Evolutionary conservation across 2,329 filamentous ascomycete species (phyloP).

Genomic region (Penicillium sp.): DNA sequence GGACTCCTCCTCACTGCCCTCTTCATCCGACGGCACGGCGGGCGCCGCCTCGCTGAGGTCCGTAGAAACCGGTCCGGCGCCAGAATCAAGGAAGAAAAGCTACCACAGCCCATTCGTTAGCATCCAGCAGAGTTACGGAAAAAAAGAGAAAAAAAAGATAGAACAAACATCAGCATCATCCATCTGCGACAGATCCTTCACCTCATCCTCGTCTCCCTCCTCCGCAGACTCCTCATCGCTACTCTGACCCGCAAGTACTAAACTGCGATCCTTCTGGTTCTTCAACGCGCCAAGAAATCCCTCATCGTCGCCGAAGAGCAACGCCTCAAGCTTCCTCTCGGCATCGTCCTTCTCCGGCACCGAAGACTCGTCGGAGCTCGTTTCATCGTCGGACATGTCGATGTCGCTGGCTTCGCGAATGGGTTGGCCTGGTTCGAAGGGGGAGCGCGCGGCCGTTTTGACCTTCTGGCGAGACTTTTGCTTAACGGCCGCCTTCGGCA

Average conservation of each 20-base stretch:
- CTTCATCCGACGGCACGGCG: constrained; percentile 31
- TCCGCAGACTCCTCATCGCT: constrained; percentile 19
- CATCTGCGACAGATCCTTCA: too few relatives aligned
- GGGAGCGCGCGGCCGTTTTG: constrained; percentile 9
- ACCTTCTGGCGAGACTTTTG: too few relatives aligned
- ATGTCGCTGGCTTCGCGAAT: too few relatives aligned
- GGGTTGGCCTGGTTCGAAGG: too few relatives aligned
- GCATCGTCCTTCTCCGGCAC: constrained; percentile 63
- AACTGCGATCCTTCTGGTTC: constrained; percentile 43
- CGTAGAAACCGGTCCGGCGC: too few relatives aligned
- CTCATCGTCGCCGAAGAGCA: constrained; percentile 77
- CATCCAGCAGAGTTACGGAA: too few relatives aligned
- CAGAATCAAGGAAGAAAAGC: constrained; percentile 75
- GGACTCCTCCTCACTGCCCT: constrained; percentile 25
- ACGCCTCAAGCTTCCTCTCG: constrained; percentile 74
- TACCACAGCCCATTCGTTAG: too few relatives aligned
- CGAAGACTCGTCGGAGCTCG: constrained; percentile 21
- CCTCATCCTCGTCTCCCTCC: constrained; percentile 38
- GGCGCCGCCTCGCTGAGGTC: too few relatives aligned
- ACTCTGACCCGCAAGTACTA: too few relatives aligned
- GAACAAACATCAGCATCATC: too few relatives aligned
- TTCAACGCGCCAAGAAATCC: constrained; percentile 70
- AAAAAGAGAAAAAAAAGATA: too few relatives aligned
- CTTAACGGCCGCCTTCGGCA: too few relatives aligned
- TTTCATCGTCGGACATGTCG: constrained; percentile 19